Evolutionary conservation across 371 early-diverging fungal species (phyloP), one percentile per base, ranked within the genome.

Genomic region (Aphelidium insulamus): DNA sequence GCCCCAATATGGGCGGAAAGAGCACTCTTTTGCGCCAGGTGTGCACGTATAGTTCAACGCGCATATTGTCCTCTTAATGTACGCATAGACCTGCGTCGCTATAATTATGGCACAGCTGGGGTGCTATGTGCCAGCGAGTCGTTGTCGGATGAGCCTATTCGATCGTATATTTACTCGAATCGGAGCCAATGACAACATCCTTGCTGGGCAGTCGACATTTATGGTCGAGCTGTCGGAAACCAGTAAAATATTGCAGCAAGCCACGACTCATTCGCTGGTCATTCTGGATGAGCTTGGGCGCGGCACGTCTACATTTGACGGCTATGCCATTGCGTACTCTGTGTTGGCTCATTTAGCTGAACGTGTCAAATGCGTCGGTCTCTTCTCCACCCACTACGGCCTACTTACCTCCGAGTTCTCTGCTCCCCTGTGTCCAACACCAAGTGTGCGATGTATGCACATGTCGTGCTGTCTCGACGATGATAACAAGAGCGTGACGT

Each of bases 241-340:
- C 0, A 65, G 85, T 29, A 78, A 75, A 39, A 95, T 99, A 37
- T 48, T 99, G 29, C 59, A 68, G 10, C 77, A 91, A 46, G 87
- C 95, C 0, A 97, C 98, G 1, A 66, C 68, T 1, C 64, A 69
- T 3, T 91, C 92, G 3, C 73, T 99, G 55, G 97, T 98, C 14
- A 91, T 99, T 34, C 59, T 99, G 37, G 99, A 99, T 59, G 99
- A 99, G 57, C 66, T 98, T 16, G 99, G 99, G 29, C 72, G 99
- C 37, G 99, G 99, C 9, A 99, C 99, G 0, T 74, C 77, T 29
- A 97, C 99, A 0, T 83, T 75, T 59, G 99, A 99, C 54, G 99
- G 99, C 9, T 55, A 83, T 48, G 81, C 97, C 6, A 97, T 99
- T 38, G 98, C 99, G 0, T 83, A 68, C 46, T 66, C 88, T 2